Conservation (phyloP, 495 filamentous ascomycete species). For the Bathelium albidoporum region DNA sequence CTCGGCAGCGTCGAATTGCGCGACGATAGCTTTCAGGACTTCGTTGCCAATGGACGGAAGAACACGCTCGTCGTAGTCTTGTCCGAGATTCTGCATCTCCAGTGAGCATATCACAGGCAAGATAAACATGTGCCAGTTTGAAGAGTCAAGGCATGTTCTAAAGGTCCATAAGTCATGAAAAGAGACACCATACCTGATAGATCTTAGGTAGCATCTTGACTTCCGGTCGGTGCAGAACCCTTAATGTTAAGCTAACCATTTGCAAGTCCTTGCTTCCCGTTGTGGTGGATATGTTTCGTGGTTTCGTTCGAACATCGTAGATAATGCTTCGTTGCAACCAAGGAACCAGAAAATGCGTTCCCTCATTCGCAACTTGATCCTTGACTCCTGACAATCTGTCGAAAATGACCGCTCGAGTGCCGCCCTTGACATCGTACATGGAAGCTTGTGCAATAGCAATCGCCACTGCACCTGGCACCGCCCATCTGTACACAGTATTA, state of each 20-base stretch:
- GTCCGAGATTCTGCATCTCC: conserved; percentile 54
- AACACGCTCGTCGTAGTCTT: conserved; percentile 98
- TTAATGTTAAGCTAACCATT: conserved; percentile 97
- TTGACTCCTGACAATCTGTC: conserved; percentile 87
- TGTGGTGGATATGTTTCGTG: conserved; percentile 92
- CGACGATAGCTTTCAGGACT: conserved; percentile 98
- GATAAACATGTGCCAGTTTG: neutral
- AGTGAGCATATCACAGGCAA: neutral
- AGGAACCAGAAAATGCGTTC: conserved; percentile 91
- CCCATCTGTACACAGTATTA: conserved; percentile 54
- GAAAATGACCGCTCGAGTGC: conserved; percentile 94
- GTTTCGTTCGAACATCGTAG: conserved; percentile 97
- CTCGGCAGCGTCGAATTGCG: conserved; percentile 97
- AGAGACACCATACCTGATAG: conserved; percentile 66
- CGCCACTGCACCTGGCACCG: conserved; percentile 58
- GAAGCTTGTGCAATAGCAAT: conserved; percentile 55
- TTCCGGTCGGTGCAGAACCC: conserved; percentile 90
- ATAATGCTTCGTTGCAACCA: conserved; percentile 93
- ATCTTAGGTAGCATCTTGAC: conserved; percentile 89
- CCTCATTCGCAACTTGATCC: conserved; percentile 85
- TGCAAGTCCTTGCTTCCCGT: conserved; percentile 98
- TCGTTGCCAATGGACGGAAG: conserved; percentile 99
- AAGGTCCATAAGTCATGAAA: conserved; percentile 15
- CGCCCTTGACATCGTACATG: conserved; percentile 95
- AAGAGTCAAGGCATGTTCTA: conserved; percentile 23